Percentiles rank a stretch among this genome's conserved stretches.
These are phyloP conservation scores for Penicillium ucsense DNA, from an alignment of 495 filamentous ascomycete species.

Conservation along the genomic window DNA sequence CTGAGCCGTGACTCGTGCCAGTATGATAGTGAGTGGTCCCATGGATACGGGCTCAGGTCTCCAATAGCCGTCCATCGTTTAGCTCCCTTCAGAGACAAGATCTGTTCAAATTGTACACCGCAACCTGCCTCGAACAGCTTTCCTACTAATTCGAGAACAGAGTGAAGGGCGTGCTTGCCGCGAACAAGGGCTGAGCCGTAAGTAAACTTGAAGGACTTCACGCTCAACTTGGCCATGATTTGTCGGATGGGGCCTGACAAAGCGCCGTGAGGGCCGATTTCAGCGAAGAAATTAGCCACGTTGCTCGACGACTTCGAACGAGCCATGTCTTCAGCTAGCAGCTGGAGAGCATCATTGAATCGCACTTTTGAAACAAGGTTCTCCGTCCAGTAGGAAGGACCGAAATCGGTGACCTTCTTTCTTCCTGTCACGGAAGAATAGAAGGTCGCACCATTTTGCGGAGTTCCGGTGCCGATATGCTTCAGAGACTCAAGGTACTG, in stretches of 20 bases:
- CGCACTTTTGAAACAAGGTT: constrained; percentile 17
- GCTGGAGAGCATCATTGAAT: constrained; percentile 19
- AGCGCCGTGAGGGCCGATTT: constrained; percentile 37
- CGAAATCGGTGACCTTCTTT: background rate
- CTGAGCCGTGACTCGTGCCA: background rate
- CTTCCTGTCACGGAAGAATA: constrained; percentile 2
- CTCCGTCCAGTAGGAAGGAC: constrained; percentile 5
- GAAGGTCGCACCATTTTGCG: background rate
- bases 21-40: background rate
- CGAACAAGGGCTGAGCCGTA: background rate
- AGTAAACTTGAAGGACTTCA: background rate
- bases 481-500: constrained; percentile 12
- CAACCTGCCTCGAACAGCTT: background rate
- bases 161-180: background rate
- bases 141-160: background rate
- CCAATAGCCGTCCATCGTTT: background rate
- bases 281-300: constrained; percentile 23
- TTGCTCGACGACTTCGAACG: background rate
- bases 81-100: background rate
- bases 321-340: background rate
- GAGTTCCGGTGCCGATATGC: background rate
- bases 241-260: constrained; percentile 22
- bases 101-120: background rate
- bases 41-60: background rate
- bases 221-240: background rate